These are phyloP conservation scores for Penicillium sclerotiorum DNA, from an alignment of 2,329 filamentous ascomycete species.

Conservation along the genomic window DNA sequence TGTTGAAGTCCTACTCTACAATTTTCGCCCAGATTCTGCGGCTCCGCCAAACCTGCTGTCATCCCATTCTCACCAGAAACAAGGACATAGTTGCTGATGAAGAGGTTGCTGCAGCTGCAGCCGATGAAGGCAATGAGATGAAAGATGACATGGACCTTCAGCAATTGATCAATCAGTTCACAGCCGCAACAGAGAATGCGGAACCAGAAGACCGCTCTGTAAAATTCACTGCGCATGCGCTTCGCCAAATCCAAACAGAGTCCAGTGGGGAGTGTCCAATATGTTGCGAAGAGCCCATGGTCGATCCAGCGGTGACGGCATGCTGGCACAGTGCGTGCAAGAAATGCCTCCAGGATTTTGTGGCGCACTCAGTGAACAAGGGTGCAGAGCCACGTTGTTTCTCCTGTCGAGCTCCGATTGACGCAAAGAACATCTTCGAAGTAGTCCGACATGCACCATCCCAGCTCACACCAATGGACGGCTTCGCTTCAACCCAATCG, in stretches of 20 bases:
- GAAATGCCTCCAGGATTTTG: conserved; percentile 85
- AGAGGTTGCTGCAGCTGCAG: conserved; percentile 74
- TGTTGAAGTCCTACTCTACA: conserved; percentile 93
- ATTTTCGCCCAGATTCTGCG: conserved; percentile 97
- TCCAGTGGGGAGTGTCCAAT: conserved; percentile 88
- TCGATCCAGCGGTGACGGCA: conserved; percentile 88
- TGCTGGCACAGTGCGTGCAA: conserved; percentile 99
- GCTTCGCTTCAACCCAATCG: conserved; percentile 44
- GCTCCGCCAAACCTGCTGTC: conserved; percentile 90
- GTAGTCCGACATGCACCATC: conserved; percentile 71
- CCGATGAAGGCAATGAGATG: conserved; percentile 77
- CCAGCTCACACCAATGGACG: conserved; percentile 47
- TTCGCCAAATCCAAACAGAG: conserved; percentile 90
- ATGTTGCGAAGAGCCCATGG: conserved; percentile 94
- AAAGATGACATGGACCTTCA: conserved; percentile 96
- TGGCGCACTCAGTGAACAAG: conserved; percentile 80
- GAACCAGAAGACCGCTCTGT: conserved; percentile 55
- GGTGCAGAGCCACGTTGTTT: conserved; percentile 80
- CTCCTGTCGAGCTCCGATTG: conserved; percentile 83
- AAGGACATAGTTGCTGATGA: conserved; percentile 84
- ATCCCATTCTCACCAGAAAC: conserved; percentile 86
- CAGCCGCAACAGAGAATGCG: conserved; percentile 64
- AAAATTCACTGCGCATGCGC: conserved; percentile 80
- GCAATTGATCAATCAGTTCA: conserved; percentile 81
- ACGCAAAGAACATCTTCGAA: conserved; percentile 83